phyloP scores from a whole-genome alignment of 1,284 basidiomycete genomes.

The Boletus mariae region DNA sequence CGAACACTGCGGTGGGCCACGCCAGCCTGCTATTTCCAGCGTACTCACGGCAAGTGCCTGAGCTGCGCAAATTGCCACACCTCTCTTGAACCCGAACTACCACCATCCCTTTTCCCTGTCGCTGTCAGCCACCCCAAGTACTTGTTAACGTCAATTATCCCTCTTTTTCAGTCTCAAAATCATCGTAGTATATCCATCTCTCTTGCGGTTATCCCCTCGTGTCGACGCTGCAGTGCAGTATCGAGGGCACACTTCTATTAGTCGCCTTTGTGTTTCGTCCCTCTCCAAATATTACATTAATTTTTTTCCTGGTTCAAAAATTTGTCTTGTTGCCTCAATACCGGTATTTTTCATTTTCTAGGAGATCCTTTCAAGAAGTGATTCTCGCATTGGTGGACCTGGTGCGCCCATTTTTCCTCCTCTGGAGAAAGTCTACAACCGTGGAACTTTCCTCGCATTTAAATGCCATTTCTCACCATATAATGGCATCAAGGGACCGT shows the following conservation, averaged over 20 bases:
- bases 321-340: background rate
- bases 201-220: slow-evolving; percentile 2
- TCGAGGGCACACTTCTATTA: background rate
- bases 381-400: background rate
- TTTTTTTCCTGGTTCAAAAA: background rate
- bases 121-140: background rate
- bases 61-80: slow-evolving; percentile 15
- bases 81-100: slow-evolving; percentile 38
- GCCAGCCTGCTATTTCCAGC: slow-evolving; percentile 9
- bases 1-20: background rate
- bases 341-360: background rate
- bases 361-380: background rate
- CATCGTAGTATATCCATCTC: background rate
- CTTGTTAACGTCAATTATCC: background rate
- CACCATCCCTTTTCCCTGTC: slow-evolving; percentile 29
- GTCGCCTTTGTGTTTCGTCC: background rate
- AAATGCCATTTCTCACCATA: slow-evolving; percentile 12
- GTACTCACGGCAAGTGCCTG: slow-evolving; percentile 30
- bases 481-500: background rate
- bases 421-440: background rate
- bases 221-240: background rate
- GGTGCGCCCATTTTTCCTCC: background rate
- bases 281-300: background rate
- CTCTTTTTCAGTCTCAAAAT: background rate
- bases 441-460: background rate